Evolutionary conservation across 495 filamentous ascomycete species (phyloP).

Genomic region (Parathielavia appendiculata): DNA sequence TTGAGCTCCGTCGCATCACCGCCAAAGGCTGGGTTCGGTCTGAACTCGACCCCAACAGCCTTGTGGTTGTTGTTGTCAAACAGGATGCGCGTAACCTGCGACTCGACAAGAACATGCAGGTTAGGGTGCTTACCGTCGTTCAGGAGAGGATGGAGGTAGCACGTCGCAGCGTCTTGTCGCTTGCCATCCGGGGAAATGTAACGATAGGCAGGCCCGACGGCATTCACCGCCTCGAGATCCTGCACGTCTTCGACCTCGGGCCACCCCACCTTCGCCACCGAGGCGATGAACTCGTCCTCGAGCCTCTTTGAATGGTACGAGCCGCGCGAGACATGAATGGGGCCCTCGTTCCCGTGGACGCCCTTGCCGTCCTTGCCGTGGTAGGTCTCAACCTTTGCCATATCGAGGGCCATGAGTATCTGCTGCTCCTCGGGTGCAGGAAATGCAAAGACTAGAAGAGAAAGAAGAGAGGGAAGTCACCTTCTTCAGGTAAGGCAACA

Average conservation of each 20-base stretch:
- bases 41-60: slow-evolving; percentile 43
- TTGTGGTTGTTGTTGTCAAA: slow-evolving; percentile 42
- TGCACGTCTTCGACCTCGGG: slow-evolving; percentile 41
- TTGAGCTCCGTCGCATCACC: slow-evolving; percentile 13
- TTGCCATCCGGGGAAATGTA: slow-evolving; percentile 39
- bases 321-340: slow-evolving; percentile 45
- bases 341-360: slow-evolving; percentile 46
- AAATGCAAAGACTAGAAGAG: not conserved
- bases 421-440: not conserved
- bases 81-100: slow-evolving; percentile 45
- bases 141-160: slow-evolving; percentile 44
- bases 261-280: slow-evolving; percentile 40
- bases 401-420: not conserved
- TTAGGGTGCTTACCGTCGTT: slow-evolving; percentile 44
- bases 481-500: slow-evolving; percentile 52
- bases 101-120: slow-evolving; percentile 48
- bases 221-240: slow-evolving; percentile 34
- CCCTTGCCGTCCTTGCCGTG: slow-evolving; percentile 29
- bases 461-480: slow-evolving; percentile 24
- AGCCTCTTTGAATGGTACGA: slow-evolving; percentile 26
- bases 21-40: slow-evolving; percentile 29
- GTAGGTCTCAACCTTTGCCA: slow-evolving; percentile 45
- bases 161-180: slow-evolving; percentile 43
- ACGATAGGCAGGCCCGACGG: slow-evolving; percentile 29
- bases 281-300: slow-evolving; percentile 44